Base-by-base conservation (phyloP, 768 basidiomycete genomes). In the Daedaleopsis sinensis region DNA sequence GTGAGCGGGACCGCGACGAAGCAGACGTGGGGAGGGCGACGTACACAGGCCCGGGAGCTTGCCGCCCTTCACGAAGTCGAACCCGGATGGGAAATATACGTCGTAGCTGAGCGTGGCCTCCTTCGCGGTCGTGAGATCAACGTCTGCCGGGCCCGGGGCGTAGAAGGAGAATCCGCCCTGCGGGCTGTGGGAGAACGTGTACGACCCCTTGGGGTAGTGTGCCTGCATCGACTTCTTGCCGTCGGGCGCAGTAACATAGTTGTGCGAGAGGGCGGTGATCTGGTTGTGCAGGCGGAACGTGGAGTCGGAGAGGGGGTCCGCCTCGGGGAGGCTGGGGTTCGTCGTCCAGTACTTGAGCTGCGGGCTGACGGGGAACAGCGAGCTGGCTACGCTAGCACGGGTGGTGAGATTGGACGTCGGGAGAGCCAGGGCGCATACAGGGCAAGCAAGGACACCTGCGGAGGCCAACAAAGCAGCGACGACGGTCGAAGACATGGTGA, bases 161-260 rank as follows among this genome's bases (percentile, higher is more conserved):
- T 91, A 91, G 81, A 91, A 89, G 23, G 86, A 88, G 70, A 89
- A 75, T 16, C 89, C 89, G 57, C 87, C 87, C 55, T 75, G 76
- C 18, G 81, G 81, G n/a, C 70, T 56, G 60, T 79, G 73, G 11
- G 70, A 68, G 67, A 82, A 82, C 15, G 77, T 84, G 72, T 81
- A 85, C 37, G 85, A 86, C 19, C 86, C 87, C 67, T 80, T 58
- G 13, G 69, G 65, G 61, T 65, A 72, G 57, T 57, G 54, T 8
- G 67, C 71, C 55, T 68, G 58, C 65, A 72, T 68, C 1, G 71
- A 67, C 24, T 55, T 43, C 51, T 63, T 57, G 54, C 63, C 68
- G 24, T 69, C 70, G 27, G 70, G 67, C 7, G 72, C 71, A 16
- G 55, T 57, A 13, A 70, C 66, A 56, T 67, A 68, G 7, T 50